Percentiles rank a stretch among this genome's conserved stretches.
phyloP scores from a whole-genome alignment of 1,284 basidiomycete species.

The Ustilago curta region DNA sequence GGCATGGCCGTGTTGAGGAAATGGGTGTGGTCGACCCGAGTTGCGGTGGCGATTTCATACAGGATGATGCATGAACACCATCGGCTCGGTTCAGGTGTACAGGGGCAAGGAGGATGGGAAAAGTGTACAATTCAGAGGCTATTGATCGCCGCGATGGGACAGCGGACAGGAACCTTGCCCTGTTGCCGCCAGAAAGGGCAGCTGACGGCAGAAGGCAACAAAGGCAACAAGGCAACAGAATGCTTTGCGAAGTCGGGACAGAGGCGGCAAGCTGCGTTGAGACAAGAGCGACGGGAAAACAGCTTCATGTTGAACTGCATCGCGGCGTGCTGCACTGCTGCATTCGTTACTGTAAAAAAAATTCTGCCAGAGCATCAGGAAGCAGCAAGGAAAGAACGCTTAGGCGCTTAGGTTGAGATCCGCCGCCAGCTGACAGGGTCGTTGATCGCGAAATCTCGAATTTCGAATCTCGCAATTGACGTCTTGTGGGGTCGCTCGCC shows the following conservation, averaged over 20 bases:
- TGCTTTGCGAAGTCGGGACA: background rate
- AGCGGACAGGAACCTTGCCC: background rate
- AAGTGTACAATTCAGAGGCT: conserved; percentile 3
- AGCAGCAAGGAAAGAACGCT: background rate
- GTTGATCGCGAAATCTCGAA: too few species aligned
- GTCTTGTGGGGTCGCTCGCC: background rate
- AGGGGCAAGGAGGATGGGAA: conserved; percentile 26
- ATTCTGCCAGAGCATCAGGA: background rate
- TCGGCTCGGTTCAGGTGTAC: conserved; percentile 14
- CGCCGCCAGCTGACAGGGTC: too few species aligned
- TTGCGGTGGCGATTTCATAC: conserved; percentile 16
- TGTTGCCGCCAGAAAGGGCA: background rate
- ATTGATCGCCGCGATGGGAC: conserved; percentile 11
- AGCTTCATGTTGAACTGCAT: conserved; percentile 2
- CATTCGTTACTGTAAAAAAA: conserved; percentile 3
- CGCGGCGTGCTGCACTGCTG: conserved; percentile 21
- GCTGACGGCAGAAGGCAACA: too few species aligned
- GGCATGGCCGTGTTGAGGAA: background rate
- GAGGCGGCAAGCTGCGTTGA: background rate
- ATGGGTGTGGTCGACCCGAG: conserved; percentile 6
- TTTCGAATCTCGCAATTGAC: background rate
- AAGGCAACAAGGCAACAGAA: background rate
- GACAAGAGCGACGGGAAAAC: background rate
- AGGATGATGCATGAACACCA: conserved; percentile 11
- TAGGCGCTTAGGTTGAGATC: conserved; percentile 3